phyloP scores from a whole-genome alignment of 78 protist genomes.

The Anaeramoeba flamelloides region DNA sequence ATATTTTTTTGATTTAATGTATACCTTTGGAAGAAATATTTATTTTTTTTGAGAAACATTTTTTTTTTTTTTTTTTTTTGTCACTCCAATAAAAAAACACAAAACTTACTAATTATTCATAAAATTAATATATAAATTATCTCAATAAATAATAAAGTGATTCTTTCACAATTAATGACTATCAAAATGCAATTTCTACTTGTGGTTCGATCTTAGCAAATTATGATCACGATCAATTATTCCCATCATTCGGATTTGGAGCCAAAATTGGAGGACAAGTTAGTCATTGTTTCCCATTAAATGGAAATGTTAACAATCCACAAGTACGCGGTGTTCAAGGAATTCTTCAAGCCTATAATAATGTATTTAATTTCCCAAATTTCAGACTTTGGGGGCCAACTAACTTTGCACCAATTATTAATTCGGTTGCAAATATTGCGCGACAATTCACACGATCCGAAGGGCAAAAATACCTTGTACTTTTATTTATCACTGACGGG shows the following conservation, averaged over 20 bases:
- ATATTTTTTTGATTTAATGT: too few species aligned
- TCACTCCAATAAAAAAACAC: too few species aligned
- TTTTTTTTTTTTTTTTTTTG: too few species aligned
- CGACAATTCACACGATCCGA: constrained; percentile 2
- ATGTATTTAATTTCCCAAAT: constrained; percentile 1
- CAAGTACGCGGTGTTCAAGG: constrained; percentile 11
- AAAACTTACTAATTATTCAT: too few species aligned
- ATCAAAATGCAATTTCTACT: constrained; percentile 10
- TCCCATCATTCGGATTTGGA: constrained; percentile 63
- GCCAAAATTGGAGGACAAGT: constrained; percentile 21
- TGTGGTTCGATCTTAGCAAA: constrained; percentile 30
- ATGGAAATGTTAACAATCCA: background rate
- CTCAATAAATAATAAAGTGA: constrained; percentile 2
- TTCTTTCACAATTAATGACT: constrained; percentile 12
- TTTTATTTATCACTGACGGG: constrained; percentile 30
- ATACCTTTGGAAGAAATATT: too few species aligned
- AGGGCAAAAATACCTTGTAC: constrained; percentile 5
- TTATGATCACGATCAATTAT: constrained; percentile 40
- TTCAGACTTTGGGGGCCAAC: constrained; percentile 15
- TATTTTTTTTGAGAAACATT: too few species aligned
- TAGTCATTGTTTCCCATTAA: constrained; percentile 37
- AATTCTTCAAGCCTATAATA: constrained; percentile 3
- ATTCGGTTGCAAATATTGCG: background rate
- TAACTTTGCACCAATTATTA: constrained; percentile 7
- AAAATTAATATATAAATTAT: too few species aligned